Percentiles rank a stretch among this genome's conserved stretches.
Evolutionary conservation across 208 protist species (phyloP).

Genomic region (Crithidia sp.): DNA sequence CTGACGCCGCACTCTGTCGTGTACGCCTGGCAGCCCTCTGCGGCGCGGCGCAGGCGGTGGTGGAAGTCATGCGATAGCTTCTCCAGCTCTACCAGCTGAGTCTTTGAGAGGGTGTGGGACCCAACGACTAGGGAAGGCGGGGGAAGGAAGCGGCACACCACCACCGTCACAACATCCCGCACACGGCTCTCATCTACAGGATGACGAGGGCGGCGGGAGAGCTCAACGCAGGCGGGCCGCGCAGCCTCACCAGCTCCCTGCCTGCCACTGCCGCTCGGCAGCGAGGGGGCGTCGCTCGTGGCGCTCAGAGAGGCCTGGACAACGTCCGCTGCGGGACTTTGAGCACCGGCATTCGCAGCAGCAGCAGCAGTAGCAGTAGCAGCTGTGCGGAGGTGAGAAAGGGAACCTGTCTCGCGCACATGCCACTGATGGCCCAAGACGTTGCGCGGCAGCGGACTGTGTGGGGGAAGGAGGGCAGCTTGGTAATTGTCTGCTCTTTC

Average conservation of each 20-base stretch:
- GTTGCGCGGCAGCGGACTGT: too few species aligned
- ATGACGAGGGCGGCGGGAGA: slow-evolving; percentile 18
- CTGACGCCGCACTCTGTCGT: slow-evolving; percentile 23
- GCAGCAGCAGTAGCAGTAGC: too few species aligned
- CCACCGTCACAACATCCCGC: slow-evolving; percentile 30
- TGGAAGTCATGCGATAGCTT: slow-evolving; percentile 20
- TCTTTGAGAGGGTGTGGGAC: background rate
- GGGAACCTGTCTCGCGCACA: too few species aligned
- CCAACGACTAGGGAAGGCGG: slow-evolving; percentile 9
- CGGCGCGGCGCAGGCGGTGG: slow-evolving; percentile 19
- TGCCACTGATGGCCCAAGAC: too few species aligned
- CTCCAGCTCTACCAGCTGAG: slow-evolving; percentile 22
- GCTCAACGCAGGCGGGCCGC: background rate
- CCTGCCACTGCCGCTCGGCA: background rate
- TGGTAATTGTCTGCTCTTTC: too few species aligned
- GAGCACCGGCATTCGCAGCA: too few species aligned
- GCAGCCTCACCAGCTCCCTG: background rate
- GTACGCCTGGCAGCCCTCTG: slow-evolving; percentile 3
- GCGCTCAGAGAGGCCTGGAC: too few species aligned
- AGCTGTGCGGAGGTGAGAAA: too few species aligned
- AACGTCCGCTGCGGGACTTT: too few species aligned
- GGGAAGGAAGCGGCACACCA: slow-evolving; percentile 25
- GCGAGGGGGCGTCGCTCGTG: background rate
- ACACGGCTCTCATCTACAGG: slow-evolving; percentile 15
- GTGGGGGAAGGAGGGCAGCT: too few species aligned